Percentiles rank a stretch among this genome's conserved stretches.
These are phyloP conservation scores for Diutina scorzettiae DNA, from an alignment of 1,139 yeast genomes.

Conservation along the genomic window DNA sequence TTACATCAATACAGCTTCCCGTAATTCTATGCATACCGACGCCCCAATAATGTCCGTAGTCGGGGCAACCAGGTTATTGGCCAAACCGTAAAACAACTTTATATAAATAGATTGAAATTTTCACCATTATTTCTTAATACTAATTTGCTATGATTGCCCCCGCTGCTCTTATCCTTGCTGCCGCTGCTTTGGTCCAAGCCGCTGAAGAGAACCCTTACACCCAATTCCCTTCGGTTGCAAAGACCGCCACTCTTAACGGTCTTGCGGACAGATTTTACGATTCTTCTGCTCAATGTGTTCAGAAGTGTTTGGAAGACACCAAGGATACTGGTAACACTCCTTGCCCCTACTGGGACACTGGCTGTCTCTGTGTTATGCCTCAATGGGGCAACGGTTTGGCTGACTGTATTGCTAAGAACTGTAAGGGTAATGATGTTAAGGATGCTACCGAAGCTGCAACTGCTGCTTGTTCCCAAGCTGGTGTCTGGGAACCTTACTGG, in stretches of 20 bases:
- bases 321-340: constrained; percentile 21
- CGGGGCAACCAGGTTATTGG: no score
- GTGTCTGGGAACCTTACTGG: constrained; percentile 6
- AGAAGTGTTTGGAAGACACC: constrained; percentile 25
- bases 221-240: constrained; percentile 36
- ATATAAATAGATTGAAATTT: no score
- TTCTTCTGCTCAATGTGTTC: constrained; percentile 32
- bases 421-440: constrained; percentile 28
- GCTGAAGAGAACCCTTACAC: constrained; percentile 12
- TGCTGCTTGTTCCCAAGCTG: not conserved
- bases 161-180: constrained; percentile 7
- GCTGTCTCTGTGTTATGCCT: constrained; percentile 41
- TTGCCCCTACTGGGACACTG: constrained; percentile 45
- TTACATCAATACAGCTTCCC: no score
- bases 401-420: constrained; percentile 29
- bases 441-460: constrained; percentile 16
- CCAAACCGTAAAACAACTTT: no score
- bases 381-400: constrained; percentile 35
- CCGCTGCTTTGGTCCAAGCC: constrained; percentile 6
- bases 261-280: constrained; percentile 38
- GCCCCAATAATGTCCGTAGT: no score
- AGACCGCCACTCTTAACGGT: constrained; percentile 40
- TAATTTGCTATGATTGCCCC: constrained; percentile 3
- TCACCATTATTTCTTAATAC: not conserved
- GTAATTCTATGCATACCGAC: no score